Base-by-base conservation (phyloP, 129 eudicot species). In the Tanacetum coccineum region DNA sequence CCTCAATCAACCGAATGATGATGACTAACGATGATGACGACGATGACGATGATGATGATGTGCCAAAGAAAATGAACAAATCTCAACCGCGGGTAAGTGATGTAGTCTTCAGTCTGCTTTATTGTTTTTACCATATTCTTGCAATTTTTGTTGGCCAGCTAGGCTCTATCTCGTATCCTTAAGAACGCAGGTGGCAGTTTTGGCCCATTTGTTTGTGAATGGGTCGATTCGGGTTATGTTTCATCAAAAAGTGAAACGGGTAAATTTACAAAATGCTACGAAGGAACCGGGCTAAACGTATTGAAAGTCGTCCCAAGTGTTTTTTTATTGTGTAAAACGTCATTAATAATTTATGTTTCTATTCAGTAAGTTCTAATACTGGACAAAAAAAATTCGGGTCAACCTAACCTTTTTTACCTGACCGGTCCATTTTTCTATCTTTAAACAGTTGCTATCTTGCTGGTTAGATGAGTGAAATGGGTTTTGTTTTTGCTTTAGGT, bases 11-110 rank as follows among this genome's bases (percentile, higher is more conserved):
- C 7, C 84, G 78, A 50, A 74, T 84, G 85, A 81, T 88, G 50
- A 75, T 73, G 79, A 73, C 81, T 66, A 81, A 61, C 51, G 89
- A 89, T 30, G 90, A 87, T 8, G 97, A 90, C 0, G 95, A 91
- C 1, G 98, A n/a, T n/a, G n/a, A 92, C 0, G 98, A 92, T 1
- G 93, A 90, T 3, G 98, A 90, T 12, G 81, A 86, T 52, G 79
- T 76, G 59, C 76, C 87, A 46, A 89, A 75, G 84, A 80, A 75
- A 81, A 56, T 15, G 13, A 80, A 59, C 54, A 82, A 71, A 55
- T 46, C 96, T 80, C 95, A 78, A 76, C 81, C 88, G 39, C 81
- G 91, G 95, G 99, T 93, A 84, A 72, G 69, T 54, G 19, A 51
- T 46, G 46, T 66, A 7, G 42, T 28, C 39, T 62, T 3, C 58